phyloP scores from a whole-genome alignment of 23 red algal genomes.

The Gracilaria vermiculophylla region DNA sequence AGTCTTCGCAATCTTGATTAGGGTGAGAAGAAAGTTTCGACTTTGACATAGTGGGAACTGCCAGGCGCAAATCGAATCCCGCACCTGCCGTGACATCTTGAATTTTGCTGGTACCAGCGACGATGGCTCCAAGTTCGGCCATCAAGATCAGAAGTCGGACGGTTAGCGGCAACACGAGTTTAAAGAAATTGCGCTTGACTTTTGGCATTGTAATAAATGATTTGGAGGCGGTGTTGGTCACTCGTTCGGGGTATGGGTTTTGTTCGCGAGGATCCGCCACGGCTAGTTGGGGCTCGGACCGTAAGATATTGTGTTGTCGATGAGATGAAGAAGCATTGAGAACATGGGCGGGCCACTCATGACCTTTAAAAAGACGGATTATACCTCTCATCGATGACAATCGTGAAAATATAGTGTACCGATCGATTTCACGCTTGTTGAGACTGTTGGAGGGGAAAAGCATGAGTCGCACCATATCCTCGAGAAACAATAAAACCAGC shows the following conservation, averaged over 20 bases:
- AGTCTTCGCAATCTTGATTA: neutral
- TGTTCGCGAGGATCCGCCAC: neutral
- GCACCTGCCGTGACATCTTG: neutral
- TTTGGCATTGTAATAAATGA: neutral
- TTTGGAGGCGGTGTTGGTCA: neutral
- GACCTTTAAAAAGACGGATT: neutral
- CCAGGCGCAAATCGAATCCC: neutral
- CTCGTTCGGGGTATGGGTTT: neutral
- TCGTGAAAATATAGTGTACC: conserved; percentile 1
- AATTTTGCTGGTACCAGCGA: neutral
- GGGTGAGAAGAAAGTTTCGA: neutral
- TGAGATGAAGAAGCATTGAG: neutral
- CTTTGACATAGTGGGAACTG: neutral
- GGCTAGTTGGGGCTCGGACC: neutral
- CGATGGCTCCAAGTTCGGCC: neutral
- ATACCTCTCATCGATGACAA: neutral
- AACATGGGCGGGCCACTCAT: neutral
- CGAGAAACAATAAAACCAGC: neutral
- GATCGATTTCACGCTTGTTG: neutral
- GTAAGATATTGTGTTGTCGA: neutral
- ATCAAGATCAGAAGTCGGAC: neutral
- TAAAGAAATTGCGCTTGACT: neutral
- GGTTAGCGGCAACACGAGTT: neutral
- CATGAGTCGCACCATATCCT: neutral
- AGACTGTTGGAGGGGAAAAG: neutral